phyloP scores from a whole-genome alignment of 306 rosid species.

The Glycine latifolia region DNA sequence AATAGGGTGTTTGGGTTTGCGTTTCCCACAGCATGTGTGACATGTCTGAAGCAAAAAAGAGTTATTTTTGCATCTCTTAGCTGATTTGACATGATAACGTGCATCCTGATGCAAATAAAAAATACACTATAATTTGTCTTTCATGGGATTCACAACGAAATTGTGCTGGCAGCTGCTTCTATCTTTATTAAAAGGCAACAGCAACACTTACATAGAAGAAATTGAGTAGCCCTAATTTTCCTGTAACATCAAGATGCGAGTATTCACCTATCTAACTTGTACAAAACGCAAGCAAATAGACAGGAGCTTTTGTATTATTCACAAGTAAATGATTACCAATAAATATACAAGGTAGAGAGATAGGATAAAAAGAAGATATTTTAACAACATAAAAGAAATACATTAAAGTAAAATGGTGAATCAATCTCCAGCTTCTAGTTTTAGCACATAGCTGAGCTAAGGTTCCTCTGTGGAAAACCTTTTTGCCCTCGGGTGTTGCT shows the following conservation, averaged over 20 bases:
- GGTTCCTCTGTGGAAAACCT: conserved; percentile 7
- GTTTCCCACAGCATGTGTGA: too few species aligned
- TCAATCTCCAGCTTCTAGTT: conserved; percentile 43
- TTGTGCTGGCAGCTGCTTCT: conserved; percentile 7
- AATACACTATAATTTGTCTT: conserved; percentile 5
- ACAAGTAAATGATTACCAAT: conserved; percentile 39
- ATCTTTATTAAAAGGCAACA: conserved; percentile 15
- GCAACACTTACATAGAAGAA: not conserved
- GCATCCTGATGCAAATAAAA: not conserved
- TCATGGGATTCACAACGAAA: not conserved
- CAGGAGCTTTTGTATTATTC: conserved; percentile 35
- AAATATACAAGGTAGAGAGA: conserved; percentile 42
- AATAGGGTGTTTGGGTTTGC: too few species aligned
- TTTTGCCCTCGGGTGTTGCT: conserved; percentile 28
- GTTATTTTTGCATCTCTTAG: too few species aligned
- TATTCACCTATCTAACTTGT: conserved; percentile 17
- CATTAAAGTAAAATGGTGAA: conserved; percentile 32
- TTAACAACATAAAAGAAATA: conserved; percentile 6
- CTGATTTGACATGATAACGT: too few species aligned
- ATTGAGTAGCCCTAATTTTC: not conserved
- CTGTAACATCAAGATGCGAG: not conserved
- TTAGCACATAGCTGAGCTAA: conserved; percentile 40
- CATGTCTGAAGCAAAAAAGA: too few species aligned
- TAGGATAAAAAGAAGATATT: conserved; percentile 39
- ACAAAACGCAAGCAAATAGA: conserved; percentile 29